Base-by-base conservation (phyloP, 768 basidiomycete species). In the Pleurotus citrinopileatus region DNA sequence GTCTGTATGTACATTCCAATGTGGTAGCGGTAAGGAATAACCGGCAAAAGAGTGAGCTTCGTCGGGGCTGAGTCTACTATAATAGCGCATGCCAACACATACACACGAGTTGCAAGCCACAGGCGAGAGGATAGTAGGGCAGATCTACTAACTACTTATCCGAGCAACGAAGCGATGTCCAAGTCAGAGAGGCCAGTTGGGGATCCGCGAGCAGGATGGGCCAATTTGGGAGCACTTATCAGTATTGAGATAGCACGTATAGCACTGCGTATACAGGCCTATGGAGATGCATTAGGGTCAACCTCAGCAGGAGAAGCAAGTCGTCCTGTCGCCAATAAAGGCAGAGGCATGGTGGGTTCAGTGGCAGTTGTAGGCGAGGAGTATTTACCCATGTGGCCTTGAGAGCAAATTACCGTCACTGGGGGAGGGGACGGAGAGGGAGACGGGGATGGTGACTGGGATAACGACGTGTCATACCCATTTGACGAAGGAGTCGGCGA, bases 401-500 rank as follows among this genome's bases (percentile, higher is more conserved):
- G 38, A 40, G 12, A 15, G 73, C 71, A 5, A 63, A 61, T 8
- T 7, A 7, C 38, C 10, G 69, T 68, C 6, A 68, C 69, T 15
- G 63, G 60, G 8, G 67, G 68, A 17, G 69, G 70, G 29, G 65
- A 70, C 1, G 77, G 74, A 1, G 74, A 75, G 1, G 46, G 46
- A 3, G 61, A 63, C 17, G 71, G 69, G 1, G 75, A 73, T 34
- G 79, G 78, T 6, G 78, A 81, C 37, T 76, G 71, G 6, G 82
- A 82, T 10, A 77, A 61, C 12, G 81, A 80, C 1, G 76, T 73
- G 23, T 77, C 73, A 54, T 77, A 84, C 45, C 83, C 83, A 7
- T 73, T 70, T 27, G 82, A 85, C 8, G 85, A 83, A 26, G 80
- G 76, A 4, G 80, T 73, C 15, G 87, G 83, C 3, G 82, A 83